Evolutionary conservation across 805 yeast genomes (phyloP), one percentile per base, ranked within the genome.

Genomic region (Schizosaccharomyces octosporus): DNA sequence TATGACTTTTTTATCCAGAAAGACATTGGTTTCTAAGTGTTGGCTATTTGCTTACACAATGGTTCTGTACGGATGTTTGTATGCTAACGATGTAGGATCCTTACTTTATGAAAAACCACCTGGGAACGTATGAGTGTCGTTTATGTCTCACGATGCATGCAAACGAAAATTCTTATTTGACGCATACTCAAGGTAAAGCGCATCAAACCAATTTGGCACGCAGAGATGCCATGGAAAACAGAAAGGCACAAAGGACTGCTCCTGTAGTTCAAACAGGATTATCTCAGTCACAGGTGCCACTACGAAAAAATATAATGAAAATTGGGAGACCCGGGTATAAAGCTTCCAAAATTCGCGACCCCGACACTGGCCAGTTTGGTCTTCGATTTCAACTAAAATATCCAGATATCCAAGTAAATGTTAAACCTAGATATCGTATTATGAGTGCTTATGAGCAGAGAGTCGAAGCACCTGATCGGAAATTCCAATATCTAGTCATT

Each of bases 121-220:
- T 84, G n/a, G 97, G 97, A 4, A 75, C 82, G 63, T 73, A 85
- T 29, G 97, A 89, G 66, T 90, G 98, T 63, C 77, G 81, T 63
- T 75, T 90, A 27, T 90, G 98, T 70, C 73, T 82, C 42, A 89
- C 97, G 0, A 77, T 85, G 19, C 97, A 90, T 71, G 76, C 80
- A 57, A 80, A 84, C 21, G 90, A 87, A 67, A 79, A 86, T 13
- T 83, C 93, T 29, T 93, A 87, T 65, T 75, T 88, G 24, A 77
- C 93, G 2, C 98, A 90, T 69, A 75, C 90, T 4, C 82, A 84
- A 59, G 97, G 97, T 19, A 79, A 80, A 65, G 85, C 84, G 68
- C 98, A 90, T 72, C 86, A 82, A 63, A 69, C 81, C 65, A 85
- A 83, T 67, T 75, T 89, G 41, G 80, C 83, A 65, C 77, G 81